Evolutionary conservation across 805 yeast species (phyloP), one percentile per base, ranked within the genome.

Genomic region (Suhomyces sp.): DNA sequence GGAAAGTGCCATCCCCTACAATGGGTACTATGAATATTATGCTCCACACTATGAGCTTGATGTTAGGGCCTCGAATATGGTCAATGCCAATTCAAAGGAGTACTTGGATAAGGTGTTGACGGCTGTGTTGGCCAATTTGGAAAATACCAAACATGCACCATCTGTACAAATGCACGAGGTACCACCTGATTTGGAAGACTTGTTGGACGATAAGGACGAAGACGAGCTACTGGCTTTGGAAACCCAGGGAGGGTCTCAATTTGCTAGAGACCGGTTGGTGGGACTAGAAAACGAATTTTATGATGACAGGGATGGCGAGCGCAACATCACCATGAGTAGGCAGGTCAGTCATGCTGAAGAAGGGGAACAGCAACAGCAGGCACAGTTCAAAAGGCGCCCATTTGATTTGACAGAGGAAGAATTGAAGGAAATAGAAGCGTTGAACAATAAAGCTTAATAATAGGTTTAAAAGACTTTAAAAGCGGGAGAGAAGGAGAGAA

Each of bases 361-460:
- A 74, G 43, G 70, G 60, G 11, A 69, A 65, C 25, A 51, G 45
- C 30, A 55, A 63, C 41, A 50, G 60, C 19, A 16, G 4, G 48
- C 15, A 26, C 29, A 26, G 14, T 7, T 15, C 19, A 16, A 15
- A 14, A 17, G 12, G 7, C 15, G 18, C 11, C 14, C 16, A 14
- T 6, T 28, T 13, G 30, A 12, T 15, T 32, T 32, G 19, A 36
- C 40, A n/a, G 32, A 38, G 9, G 34, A 20, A 7, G 44, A 35
- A 27, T 21, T 22, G 31, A 36, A 35, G 9, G 43, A 31, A 26
- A 36, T 42, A 24, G 39, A 35, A 16, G 36, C 28, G 24, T 32
- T 40, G 18, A 37, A 38, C 14, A 15, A 32, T 12, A 35, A 45
- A 36, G 22, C 7, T 5, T 34, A 19, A 9, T 19, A 12, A 8